Base-by-base conservation (phyloP, 371 early-diverging fungal genomes). In the Syncephalastrum contaminatum region DNA sequence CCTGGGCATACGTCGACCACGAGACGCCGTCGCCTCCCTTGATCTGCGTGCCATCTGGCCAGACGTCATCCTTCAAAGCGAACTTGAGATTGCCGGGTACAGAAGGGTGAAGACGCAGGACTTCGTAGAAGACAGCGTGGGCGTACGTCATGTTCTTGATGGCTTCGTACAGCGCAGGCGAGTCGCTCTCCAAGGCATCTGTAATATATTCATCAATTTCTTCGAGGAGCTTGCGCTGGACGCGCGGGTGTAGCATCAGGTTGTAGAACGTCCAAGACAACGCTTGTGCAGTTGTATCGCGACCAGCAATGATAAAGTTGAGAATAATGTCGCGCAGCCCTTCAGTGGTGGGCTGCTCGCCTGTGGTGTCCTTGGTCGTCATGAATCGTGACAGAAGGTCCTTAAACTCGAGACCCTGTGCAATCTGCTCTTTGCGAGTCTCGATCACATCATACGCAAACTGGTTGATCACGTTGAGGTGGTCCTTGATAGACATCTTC, bases 271-370 rank as follows among this genome's bases (percentile, higher is more conserved):
- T 75, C 92, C 92, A 91, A 5, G 80, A 80, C 12, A 90, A 73
- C 1, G 87, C 83, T 57, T 88, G 88, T 0, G 88, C 86, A 2
- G 90, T 90, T 0, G 88, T 87, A 51, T 89, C 88, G 14, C 88
- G 71, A 3, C 73, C 79, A 19, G 78, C 87, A 60, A 88, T 82
- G 53, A 88, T 78, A 60, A 88, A 84, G 69, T 88, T 91, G 48
- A 90, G 53, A 3, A 89, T 76, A 49, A 84, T 75, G 62, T 91
- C 90, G 4, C 80, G 67, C 30, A 90, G 67, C 45, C 78, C 74
- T 14, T 78, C 63, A 53, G 84, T 81, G 22, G 57, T 70, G 12
- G 84, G 56, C 1, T 60, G 59, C 3, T 74, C 70, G 6, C 84
- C 85, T 45, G 84, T 72, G 3, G 79, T 78, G 43, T 85, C 76